These are phyloP conservation scores for Alternaria sp. DNA, from an alignment of 2,329 filamentous ascomycete genomes.

Conservation along the genomic window DNA sequence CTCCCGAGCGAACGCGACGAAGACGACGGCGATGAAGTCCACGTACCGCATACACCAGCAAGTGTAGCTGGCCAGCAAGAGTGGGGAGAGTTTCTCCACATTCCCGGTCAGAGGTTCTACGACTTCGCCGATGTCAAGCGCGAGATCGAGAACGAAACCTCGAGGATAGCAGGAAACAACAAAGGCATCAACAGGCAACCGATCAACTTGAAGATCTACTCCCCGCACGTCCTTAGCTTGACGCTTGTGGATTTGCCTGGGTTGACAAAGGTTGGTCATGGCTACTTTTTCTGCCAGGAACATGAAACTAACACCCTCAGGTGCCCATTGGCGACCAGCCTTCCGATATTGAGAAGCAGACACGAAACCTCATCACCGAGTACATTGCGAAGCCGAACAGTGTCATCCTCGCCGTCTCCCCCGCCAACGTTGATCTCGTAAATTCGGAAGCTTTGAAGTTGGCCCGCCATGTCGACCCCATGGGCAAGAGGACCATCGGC, in stretches of 20 bases:
- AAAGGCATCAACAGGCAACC: slow-evolving; percentile 98
- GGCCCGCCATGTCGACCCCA: slow-evolving; percentile 93
- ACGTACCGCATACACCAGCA: slow-evolving; percentile 78
- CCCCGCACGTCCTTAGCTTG: slow-evolving; percentile 93
- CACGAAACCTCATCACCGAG: slow-evolving; percentile 92
- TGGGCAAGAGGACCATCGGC: slow-evolving; percentile 93
- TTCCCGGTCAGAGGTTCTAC: slow-evolving; percentile 85
- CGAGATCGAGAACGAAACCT: slow-evolving; percentile 97
- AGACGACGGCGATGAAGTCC: slow-evolving; percentile 67
- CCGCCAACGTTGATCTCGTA: slow-evolving; percentile 96
- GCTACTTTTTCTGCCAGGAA: slow-evolving; percentile 12
- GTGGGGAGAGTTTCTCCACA: slow-evolving; percentile 97
- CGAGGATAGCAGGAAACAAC: slow-evolving; percentile 92
- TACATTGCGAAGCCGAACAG: slow-evolving; percentile 99
- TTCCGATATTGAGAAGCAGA: slow-evolving; percentile 98
- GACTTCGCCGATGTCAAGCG: slow-evolving; percentile 93
- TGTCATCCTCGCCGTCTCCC: slow-evolving; percentile 94
- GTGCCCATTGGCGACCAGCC: slow-evolving; percentile 98
- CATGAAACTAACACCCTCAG: slow-evolving; percentile 55
- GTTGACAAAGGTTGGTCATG: slow-evolving; percentile 78
- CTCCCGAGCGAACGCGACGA: slow-evolving; percentile 78
- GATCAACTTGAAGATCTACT: slow-evolving; percentile 99
- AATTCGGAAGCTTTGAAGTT: slow-evolving; percentile 98
- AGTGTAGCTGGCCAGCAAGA: slow-evolving; percentile 72
- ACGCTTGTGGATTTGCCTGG: slow-evolving; percentile 96